A percentile compares a stretch with the other conserved stretches of the same genome.
phyloP scores from a whole-genome alignment of 768 basidiomycete genomes.

The Vararia minispora region DNA sequence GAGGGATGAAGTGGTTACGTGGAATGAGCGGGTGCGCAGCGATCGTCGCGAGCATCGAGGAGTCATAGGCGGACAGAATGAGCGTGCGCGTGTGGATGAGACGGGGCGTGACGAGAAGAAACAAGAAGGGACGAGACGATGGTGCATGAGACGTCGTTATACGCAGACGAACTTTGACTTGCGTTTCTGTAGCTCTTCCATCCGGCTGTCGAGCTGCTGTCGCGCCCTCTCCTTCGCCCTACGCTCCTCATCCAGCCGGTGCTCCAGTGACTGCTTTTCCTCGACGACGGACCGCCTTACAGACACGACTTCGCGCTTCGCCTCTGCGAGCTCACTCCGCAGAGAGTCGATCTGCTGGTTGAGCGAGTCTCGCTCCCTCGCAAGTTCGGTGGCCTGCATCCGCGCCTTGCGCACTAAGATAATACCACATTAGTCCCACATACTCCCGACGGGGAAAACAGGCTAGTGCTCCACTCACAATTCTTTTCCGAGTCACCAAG shows the following conservation, averaged over 20 bases:
- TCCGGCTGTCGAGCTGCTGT: conserved; percentile 76
- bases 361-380: conserved; percentile 73
- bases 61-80: conserved; percentile 6
- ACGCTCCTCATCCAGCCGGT: conserved; percentile 77
- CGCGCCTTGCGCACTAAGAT: conserved; percentile 78
- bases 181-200: conserved; percentile 74
- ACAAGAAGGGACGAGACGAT: conserved; percentile 1
- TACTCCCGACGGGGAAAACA: neutral
- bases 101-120: neutral
- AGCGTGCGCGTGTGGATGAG: conserved; percentile 1
- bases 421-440: neutral
- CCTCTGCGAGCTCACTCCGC: conserved; percentile 62
- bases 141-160: conserved; percentile 26
- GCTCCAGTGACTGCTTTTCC: conserved; percentile 82
- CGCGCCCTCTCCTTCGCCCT: conserved; percentile 82
- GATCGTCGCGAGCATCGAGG: conserved; percentile 5
- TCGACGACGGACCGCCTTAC: conserved; percentile 75
- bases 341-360: conserved; percentile 54
- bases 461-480: conserved; percentile 45
- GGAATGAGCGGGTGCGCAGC: neutral
- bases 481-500: conserved; percentile 91
- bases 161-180: conserved; percentile 92
- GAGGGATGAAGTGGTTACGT: neutral
- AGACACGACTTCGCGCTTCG: conserved; percentile 68
- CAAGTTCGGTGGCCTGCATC: conserved; percentile 85